Conservation (phyloP, 2,329 filamentous ascomycete species). For the Phialemonium atrogriseum region DNA sequence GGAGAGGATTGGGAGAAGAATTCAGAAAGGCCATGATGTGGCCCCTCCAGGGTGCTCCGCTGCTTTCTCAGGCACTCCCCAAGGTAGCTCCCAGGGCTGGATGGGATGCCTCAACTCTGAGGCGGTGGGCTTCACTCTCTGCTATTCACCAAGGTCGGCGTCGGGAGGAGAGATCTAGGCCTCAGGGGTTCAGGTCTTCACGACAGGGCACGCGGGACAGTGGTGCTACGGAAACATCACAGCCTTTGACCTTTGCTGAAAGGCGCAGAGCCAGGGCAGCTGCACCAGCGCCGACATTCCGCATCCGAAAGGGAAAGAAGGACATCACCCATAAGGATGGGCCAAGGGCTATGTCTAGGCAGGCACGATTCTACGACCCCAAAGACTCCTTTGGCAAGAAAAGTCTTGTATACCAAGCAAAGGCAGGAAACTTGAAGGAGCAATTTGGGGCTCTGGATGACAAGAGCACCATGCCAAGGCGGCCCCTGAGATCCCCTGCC, state of each 20-base stretch:
- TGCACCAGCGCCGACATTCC: constrained; percentile 19
- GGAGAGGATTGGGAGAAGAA: too few species aligned
- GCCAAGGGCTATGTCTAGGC: constrained; percentile 34
- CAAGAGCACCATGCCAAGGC: too few species aligned
- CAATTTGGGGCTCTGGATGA: too few species aligned
- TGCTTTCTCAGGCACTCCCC: too few species aligned
- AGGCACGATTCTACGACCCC: constrained; percentile 44
- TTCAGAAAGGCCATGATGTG: too few species aligned
- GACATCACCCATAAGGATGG: constrained; percentile 36
- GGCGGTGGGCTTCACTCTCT: constrained; percentile 2
- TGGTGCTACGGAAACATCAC: constrained; percentile 1
- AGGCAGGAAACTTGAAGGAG: constrained; percentile 29
- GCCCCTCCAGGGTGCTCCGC: too few species aligned
- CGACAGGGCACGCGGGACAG: too few species aligned
- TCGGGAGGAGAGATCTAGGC: background rate
- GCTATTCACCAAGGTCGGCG: constrained; percentile 1
- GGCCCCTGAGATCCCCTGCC: too few species aligned
- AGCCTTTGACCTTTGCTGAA: constrained; percentile 20
- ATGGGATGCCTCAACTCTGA: background rate
- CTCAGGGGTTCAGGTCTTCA: background rate
- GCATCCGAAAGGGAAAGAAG: constrained; percentile 40
- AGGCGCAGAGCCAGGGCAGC: constrained; percentile 16
- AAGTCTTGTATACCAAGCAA: constrained; percentile 47
- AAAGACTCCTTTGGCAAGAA: constrained; percentile 41
- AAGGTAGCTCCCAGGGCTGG: too few species aligned